Conservation (phyloP, 805 yeast genomes). For the Blastobotrys peoriensis region DNA sequence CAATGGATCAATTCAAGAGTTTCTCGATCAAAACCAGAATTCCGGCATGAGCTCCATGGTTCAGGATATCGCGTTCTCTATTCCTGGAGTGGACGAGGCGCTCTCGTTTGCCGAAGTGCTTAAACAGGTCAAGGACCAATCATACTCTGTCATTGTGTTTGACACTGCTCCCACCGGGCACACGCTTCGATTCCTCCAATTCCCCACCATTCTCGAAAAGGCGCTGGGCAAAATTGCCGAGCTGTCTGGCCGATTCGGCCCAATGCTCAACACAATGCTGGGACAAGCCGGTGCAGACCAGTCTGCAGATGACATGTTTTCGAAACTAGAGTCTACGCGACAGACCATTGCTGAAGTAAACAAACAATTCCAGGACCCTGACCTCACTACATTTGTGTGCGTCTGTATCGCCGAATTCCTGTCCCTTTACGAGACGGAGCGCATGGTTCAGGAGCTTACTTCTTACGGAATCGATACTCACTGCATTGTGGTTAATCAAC, state of each 20-base stretch:
- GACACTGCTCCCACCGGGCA: slow-evolving; percentile 99
- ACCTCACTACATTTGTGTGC: slow-evolving; percentile 85
- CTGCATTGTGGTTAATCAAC: slow-evolving; percentile 91
- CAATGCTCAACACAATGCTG: slow-evolving; percentile 74
- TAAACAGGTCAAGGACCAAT: slow-evolving; percentile 80
- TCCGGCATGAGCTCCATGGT: slow-evolving; percentile 65
- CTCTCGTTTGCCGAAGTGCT: slow-evolving; percentile 95
- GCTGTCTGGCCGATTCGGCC: slow-evolving; percentile 81
- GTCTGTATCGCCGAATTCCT: slow-evolving; percentile 97
- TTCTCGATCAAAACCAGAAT: slow-evolving; percentile 43
- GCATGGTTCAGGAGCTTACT: slow-evolving; percentile 94
- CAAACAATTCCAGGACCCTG: slow-evolving; percentile 93
- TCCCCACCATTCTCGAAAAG: slow-evolving; percentile 88
- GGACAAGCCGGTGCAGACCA: slow-evolving; percentile 42
- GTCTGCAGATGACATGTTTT: slow-evolving; percentile 57
- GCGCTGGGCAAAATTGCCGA: slow-evolving; percentile 82
- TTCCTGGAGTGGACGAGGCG: slow-evolving; percentile 99
- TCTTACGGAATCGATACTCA: slow-evolving; percentile 95
- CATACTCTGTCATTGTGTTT: slow-evolving; percentile 84
- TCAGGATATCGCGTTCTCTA: slow-evolving; percentile 88
- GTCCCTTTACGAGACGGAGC: slow-evolving; percentile 93
- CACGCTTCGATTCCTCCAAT: slow-evolving; percentile 87
- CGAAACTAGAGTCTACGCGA: slow-evolving; percentile 74
- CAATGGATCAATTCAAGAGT: slow-evolving; percentile 84
- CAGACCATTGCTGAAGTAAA: slow-evolving; percentile 80